Evolutionary conservation across 768 basidiomycete genomes (phyloP).

Genomic region (Tricholoma matsutake): DNA sequence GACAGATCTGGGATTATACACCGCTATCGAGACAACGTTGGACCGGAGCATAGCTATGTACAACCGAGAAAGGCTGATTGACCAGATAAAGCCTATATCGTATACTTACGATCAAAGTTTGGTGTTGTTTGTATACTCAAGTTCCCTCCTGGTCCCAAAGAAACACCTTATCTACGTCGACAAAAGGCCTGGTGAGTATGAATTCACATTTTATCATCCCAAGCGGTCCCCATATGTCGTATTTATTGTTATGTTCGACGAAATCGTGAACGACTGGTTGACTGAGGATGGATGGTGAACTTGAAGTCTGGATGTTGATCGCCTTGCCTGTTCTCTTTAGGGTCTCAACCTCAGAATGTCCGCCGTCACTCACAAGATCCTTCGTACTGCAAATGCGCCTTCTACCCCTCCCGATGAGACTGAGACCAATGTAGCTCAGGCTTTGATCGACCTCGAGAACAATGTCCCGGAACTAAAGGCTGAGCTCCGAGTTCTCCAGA

Average conservation of each 20-base stretch:
- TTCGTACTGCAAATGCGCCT: slow-evolving; percentile 95
- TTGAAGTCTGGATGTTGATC: slow-evolving; percentile 47
- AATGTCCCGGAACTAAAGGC: slow-evolving; percentile 97
- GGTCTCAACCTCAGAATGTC: slow-evolving; percentile 62
- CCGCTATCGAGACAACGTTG: no score
- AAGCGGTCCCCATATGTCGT: slow-evolving; percentile 21
- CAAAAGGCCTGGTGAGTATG: slow-evolving; percentile 68
- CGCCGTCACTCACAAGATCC: slow-evolving; percentile 72
- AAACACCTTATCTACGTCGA: slow-evolving; percentile 43
- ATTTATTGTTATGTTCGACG: slow-evolving; percentile 19
- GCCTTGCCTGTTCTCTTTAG: slow-evolving; percentile 22
- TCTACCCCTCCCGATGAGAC: slow-evolving; percentile 85
- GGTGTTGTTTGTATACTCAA: slow-evolving; percentile 30
- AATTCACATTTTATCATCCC: slow-evolving; percentile 28
- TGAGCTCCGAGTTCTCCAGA: slow-evolving; percentile 93
- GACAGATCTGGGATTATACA: no score
- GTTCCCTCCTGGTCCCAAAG: slow-evolving; percentile 28
- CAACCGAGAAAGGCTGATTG: neutral
- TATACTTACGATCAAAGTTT: slow-evolving; percentile 23
- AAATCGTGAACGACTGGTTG: slow-evolving; percentile 22
- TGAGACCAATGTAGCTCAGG: slow-evolving; percentile 90
- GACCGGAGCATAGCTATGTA: neutral
- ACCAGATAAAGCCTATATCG: no score
- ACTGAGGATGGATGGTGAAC: slow-evolving; percentile 53
- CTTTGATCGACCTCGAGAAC: slow-evolving; percentile 95